Base-by-base conservation (phyloP, 768 basidiomycete species). In the Mycena rebaudengoi region DNA sequence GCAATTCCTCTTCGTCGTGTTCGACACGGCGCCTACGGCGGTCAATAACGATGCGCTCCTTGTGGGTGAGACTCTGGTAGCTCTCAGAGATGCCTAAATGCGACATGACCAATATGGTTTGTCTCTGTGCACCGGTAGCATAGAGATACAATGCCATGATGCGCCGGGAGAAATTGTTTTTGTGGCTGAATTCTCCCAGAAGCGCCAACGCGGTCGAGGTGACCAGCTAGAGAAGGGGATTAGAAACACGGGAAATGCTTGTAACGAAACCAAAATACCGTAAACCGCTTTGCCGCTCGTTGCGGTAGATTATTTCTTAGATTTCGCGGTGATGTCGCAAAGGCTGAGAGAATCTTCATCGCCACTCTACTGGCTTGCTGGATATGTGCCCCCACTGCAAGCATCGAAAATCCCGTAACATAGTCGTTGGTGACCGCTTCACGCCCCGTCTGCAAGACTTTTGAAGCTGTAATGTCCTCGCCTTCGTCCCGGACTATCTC, bases 61-160 rank as follows among this genome's bases (percentile, higher is more conserved):
- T 66, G 16, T 57, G 71, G 2, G 69, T 59, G 0, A 72, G 26
- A 23, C 61, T 69, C 3, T 65, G 59, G 55, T 79, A 80, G 63
- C 77, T 78, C 43, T 73, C 71, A 0, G 66, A 69, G 11, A 77
- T 23, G 0, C 78, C 77, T 2, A 78, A 37, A 23, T 69, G 65
- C 2, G 74, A 71, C 3, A 79, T 35, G 13, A 79, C 70, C 7
- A 67, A 46, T 5, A 79, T 74, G 0, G 70, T 60, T 48, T 80
- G 79, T 0, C 75, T 68, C 30, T 75, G 74, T 1, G 76, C 71
- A 1, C 79, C 79, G 3, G 66, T 64, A 1, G 75, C 74, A 60
- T 78, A 79, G 0, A 77, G 54, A 45, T 76, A 80, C 1, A 79
- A 58, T 1, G 67, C 69, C 26, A 77, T 55, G 12, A 76, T 67